Evolutionary conservation across 2,329 filamentous ascomycete genomes (phyloP), one percentile per base, ranked within the genome.

Genomic region (Nectriaceae sp.): DNA sequence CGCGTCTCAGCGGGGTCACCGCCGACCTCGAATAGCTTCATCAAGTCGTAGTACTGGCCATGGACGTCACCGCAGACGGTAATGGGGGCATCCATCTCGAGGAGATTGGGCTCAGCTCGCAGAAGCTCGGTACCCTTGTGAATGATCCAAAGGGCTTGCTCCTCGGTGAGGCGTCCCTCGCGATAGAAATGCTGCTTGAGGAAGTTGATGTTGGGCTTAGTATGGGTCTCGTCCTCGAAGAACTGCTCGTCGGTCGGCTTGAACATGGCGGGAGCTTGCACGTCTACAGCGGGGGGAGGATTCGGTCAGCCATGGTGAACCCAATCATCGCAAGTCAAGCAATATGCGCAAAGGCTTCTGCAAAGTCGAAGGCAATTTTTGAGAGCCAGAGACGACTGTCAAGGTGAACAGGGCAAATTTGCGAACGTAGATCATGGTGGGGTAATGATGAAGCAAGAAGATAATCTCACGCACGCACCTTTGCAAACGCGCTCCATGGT

Each of bases 31-130:
- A 99, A 99, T 26, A 99, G 81, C 79, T 99, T 99, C 94, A 99
- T 99, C 67, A 99, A 75, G 71, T 99, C 94, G 71, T 96, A 99
- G 76, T 97, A 99, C 75, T 99, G 94, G 60, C 94, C 94, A 72
- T 99, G 94, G 46, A 99, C 92, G 66, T 99, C 94, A 68, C 94
- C 94, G 65, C 94, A 99, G 42, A 99, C 94, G 10, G 94, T 99
- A 67, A 99, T 99, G 53, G 94, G 94, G 35, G 94, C 94, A 71
- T 99, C 94, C 94, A 99, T 99, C 78, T 99, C 94, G 60, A 99
- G 80, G 57, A 99, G 78, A 71, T 97, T 99, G 57, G 94, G 93
- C 75, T 99, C 94, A 54, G 87, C 80, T 66, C 87, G 88, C 64
- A 99, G 79, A 42, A 99, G 75, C 70, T 97, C 89, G 47, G 90